A percentile compares a stretch with the other conserved stretches of the same genome.
phyloP scores from a whole-genome alignment of 768 basidiomycete genomes.

The Hysterangium stoloniferum region DNA sequence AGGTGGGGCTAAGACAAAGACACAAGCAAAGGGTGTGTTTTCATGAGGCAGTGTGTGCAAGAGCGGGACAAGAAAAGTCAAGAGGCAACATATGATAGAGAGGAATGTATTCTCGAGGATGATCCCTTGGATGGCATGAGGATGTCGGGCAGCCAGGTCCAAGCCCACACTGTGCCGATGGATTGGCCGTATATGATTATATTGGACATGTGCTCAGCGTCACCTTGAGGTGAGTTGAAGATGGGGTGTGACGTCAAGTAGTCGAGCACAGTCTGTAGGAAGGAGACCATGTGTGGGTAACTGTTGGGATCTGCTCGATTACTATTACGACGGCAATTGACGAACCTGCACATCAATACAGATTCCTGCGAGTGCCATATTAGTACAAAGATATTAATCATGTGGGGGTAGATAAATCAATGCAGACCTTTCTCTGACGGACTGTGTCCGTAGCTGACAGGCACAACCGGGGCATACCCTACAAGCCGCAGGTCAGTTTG shows the following conservation, averaged over 20 bases:
- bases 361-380: conserved; percentile 59
- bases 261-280: conserved; percentile 46
- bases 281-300: no score
- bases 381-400: not conserved
- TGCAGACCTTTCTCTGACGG: conserved; percentile 79
- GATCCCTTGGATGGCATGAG: conserved; percentile 61
- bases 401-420: not conserved
- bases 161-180: conserved; percentile 89
- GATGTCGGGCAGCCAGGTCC: conserved; percentile 75
- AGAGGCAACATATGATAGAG: conserved; percentile 39
- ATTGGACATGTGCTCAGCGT: not conserved
- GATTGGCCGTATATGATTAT: conserved; percentile 74
- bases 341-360: conserved; percentile 79
- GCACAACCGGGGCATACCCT: no score
- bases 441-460: conserved; percentile 80
- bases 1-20: conserved; percentile 40
- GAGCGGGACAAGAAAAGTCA: no score
- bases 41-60: not conserved
- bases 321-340: not conserved
- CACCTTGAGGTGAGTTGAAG: not conserved
- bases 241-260: conserved; percentile 41
- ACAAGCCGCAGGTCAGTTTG: no score
- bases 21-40: not conserved
- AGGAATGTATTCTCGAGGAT: conserved; percentile 93
- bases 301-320: not conserved